Percentiles rank a stretch among this genome's conserved stretches.
Evolutionary conservation across 495 filamentous ascomycete genomes (phyloP).

Genomic region (Aspergillus funiculosus): DNA sequence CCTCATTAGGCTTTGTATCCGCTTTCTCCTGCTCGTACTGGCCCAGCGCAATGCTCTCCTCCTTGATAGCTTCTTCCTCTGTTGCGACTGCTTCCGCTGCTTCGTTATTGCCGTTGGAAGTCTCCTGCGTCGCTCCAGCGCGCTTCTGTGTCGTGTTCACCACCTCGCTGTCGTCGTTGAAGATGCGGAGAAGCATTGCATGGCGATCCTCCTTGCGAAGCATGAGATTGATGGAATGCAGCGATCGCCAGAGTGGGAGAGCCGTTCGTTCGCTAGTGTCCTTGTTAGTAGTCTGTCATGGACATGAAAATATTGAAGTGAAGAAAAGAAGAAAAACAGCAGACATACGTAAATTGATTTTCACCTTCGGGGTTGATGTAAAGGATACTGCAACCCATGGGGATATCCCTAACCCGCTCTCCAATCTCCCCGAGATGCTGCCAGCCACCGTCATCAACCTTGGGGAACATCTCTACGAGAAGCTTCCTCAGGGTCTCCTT

Average conservation of each 20-base stretch:
- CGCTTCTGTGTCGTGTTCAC: slow-evolving; percentile 45
- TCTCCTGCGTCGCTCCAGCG: slow-evolving; percentile 17
- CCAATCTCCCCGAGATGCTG: slow-evolving; percentile 79
- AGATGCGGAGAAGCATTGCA: slow-evolving; percentile 86
- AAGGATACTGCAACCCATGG: slow-evolving; percentile 88
- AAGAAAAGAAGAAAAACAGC: background rate
- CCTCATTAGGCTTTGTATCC: slow-evolving; percentile 34
- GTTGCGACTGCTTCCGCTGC: slow-evolving; percentile 27
- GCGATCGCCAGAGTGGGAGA: slow-evolving; percentile 84
- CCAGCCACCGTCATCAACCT: slow-evolving; percentile 62
- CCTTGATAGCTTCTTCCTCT: slow-evolving; percentile 33
- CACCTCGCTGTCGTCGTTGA: slow-evolving; percentile 74
- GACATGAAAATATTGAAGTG: background rate
- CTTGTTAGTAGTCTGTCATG: slow-evolving; percentile 20
- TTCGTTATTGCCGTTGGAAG: slow-evolving; percentile 13
- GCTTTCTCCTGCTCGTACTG: slow-evolving; percentile 37
- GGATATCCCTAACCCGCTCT: slow-evolving; percentile 68
- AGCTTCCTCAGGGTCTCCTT: slow-evolving; percentile 71
- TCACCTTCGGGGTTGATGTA: slow-evolving; percentile 64
- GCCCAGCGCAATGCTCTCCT: slow-evolving; percentile 34
- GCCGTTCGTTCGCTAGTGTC: slow-evolving; percentile 72
- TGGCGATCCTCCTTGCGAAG: slow-evolving; percentile 91
- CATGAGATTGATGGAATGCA: slow-evolving; percentile 89
- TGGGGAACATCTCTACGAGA: slow-evolving; percentile 93
- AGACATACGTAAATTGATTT: slow-evolving; percentile 58